A percentile compares a stretch with the other conserved stretches of the same genome.
Evolutionary conservation across 129 eudicot species (phyloP).

Genomic region (Centaurea solstitialis): DNA sequence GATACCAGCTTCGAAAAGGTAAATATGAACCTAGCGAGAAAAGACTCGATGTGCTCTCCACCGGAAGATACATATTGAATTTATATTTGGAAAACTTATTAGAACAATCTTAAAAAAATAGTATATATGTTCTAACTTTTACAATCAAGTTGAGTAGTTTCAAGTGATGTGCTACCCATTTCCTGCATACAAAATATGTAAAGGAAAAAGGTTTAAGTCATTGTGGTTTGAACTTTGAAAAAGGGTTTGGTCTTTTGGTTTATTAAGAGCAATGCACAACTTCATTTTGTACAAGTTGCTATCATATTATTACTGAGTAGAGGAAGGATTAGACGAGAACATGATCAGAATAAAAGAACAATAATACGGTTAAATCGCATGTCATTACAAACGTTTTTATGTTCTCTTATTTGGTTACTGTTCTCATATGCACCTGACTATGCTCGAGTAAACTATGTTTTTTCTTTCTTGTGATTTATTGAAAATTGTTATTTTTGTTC

Average conservation of each 20-base stretch:
- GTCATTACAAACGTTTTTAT: neutral
- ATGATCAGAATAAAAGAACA: no score
- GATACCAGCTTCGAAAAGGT: constrained; percentile 94
- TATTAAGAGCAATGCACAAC: constrained; percentile 9
- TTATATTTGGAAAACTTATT: constrained; percentile 77
- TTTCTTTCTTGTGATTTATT: no score
- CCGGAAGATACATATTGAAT: constrained; percentile 91
- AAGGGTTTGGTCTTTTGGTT: neutral
- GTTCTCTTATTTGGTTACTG: no score
- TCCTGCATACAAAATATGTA: neutral
- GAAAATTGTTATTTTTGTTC: no score
- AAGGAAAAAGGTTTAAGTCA: neutral
- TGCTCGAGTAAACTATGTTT: no score
- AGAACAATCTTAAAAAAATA: constrained; percentile 61
- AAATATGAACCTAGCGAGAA: constrained; percentile 93
- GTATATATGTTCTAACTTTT: neutral
- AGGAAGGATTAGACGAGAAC: no score
- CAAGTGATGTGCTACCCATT: neutral
- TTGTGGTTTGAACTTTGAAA: constrained; percentile 8
- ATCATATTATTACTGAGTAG: neutral
- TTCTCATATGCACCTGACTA: no score
- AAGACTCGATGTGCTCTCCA: constrained; percentile 91
- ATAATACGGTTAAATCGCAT: neutral
- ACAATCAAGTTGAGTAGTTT: constrained; percentile 4
- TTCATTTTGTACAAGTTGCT: constrained; percentile 11